These are phyloP conservation scores for Suillus plorans DNA, from an alignment of 768 basidiomycete species.

Conservation along the genomic window DNA sequence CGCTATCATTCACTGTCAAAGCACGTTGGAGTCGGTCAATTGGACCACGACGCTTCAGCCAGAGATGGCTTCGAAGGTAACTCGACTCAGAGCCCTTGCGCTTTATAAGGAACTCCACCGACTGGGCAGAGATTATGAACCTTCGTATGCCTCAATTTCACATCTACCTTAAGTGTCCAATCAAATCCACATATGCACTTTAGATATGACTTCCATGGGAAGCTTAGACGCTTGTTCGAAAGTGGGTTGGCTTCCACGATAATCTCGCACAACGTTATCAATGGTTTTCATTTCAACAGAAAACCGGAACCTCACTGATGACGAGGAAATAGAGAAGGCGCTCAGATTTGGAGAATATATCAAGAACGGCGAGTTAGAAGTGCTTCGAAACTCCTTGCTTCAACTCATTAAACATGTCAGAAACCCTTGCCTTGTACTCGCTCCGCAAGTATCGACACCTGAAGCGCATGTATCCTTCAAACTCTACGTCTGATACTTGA, in stretches of 20 bases:
- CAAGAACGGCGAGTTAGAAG: conserved; percentile 62
- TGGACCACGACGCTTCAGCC: background rate
- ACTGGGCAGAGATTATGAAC: conserved; percentile 81
- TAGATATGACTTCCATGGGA: conserved; percentile 79
- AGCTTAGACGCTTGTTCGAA: conserved; percentile 70
- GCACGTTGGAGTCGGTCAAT: background rate
- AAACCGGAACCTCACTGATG: conserved; percentile 63
- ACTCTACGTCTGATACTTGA: conserved; percentile 11
- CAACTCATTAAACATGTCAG: conserved; percentile 33
- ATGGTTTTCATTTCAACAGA: conserved; percentile 39
- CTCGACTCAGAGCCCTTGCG: conserved; percentile 63
- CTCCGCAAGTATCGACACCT: conserved; percentile 82
- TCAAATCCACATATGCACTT: conserved; percentile 8
- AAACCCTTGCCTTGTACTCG: conserved; percentile 81
- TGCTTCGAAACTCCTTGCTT: background rate
- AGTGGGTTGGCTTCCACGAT: conserved; percentile 42
- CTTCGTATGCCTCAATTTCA: conserved; percentile 51
- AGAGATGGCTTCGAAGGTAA: conserved; percentile 48
- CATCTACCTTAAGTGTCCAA: conserved; percentile 1
- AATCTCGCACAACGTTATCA: background rate
- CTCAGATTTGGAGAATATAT: conserved; percentile 79
- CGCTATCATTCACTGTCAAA: background rate
- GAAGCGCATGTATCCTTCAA: conserved; percentile 63
- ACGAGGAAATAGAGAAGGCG: conserved; percentile 74
- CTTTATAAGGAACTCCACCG: conserved; percentile 83